Evolutionary conservation across 805 yeast species (phyloP).

Genomic region (Saturnispora sekii): DNA sequence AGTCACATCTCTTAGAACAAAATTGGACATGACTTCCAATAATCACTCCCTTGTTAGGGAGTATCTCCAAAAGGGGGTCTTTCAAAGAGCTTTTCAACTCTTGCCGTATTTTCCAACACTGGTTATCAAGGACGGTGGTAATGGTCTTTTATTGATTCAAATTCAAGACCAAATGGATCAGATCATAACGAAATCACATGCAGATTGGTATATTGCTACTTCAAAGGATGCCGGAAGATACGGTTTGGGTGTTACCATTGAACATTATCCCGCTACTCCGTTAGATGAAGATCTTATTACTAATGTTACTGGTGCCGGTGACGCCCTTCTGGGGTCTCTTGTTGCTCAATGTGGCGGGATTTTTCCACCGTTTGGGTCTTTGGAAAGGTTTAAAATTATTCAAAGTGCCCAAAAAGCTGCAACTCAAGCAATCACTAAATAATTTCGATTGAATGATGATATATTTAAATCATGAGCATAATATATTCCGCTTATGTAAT

Average conservation of each 20-base stretch:
- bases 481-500: too few species aligned
- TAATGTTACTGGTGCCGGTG: constrained; percentile 88
- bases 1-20: constrained; percentile 38
- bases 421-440: background rate
- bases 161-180: constrained; percentile 12
- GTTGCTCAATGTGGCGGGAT: constrained; percentile 31
- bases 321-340: constrained; percentile 62
- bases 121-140: constrained; percentile 54
- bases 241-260: constrained; percentile 46
- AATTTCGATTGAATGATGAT: too few species aligned
- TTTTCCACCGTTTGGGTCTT: constrained; percentile 8
- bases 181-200: too few species aligned
- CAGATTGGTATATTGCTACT: constrained; percentile 16
- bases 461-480: too few species aligned
- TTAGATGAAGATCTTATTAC: constrained; percentile 32
- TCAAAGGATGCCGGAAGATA: constrained; percentile 17
- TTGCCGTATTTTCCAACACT: constrained; percentile 65
- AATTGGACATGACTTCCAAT: constrained; percentile 29
- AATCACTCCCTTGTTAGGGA: constrained; percentile 20
- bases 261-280: constrained; percentile 39
- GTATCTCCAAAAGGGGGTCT: constrained; percentile 33
- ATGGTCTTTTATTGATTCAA: constrained; percentile 47
- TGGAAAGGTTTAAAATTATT: constrained; percentile 17
- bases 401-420: constrained; percentile 20
- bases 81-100: constrained; percentile 63